Conservation (phyloP, 2,329 filamentous ascomycete genomes). For the Xylaria sp. region DNA sequence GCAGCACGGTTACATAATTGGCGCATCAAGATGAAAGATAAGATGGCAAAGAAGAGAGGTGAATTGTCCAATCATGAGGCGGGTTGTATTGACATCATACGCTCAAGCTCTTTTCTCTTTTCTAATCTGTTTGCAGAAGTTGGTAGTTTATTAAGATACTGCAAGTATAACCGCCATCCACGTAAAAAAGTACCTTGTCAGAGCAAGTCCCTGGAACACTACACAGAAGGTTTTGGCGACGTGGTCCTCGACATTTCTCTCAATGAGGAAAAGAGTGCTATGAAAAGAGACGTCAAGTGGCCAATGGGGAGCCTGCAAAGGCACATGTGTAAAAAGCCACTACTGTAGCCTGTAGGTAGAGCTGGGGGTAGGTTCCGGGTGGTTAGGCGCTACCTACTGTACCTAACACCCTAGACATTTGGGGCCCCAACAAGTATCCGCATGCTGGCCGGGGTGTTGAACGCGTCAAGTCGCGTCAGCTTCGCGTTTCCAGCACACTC, state of each 20-base stretch:
- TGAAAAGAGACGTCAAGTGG: not conserved
- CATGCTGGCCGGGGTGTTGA: conserved; percentile 2
- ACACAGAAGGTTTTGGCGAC: not conserved
- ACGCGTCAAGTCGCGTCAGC: conserved; percentile 45
- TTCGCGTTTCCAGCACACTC: conserved; percentile 40
- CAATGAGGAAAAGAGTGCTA: not conserved
- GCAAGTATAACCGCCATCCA: conserved; percentile 26
- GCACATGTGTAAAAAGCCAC: conserved; percentile 11
- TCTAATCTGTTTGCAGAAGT: not conserved
- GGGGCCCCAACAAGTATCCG: not conserved
- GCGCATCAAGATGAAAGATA: conserved; percentile 22
- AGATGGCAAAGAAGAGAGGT: not conserved
- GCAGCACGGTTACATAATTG: conserved; percentile 27
- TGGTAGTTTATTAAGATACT: not conserved
- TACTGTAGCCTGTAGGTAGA: conserved; percentile 1
- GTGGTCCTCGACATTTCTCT: not conserved
- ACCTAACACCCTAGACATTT: not conserved
- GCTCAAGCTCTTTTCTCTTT: not conserved
- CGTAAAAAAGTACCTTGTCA: not conserved
- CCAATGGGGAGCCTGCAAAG: conserved; percentile 8
- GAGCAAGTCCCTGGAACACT: not conserved
- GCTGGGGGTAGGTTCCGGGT: conserved; percentile 9
- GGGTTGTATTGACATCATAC: not conserved
- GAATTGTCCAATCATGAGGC: not conserved
- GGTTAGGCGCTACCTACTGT: not conserved